Evolutionary conservation across 2,329 filamentous ascomycete species (phyloP).

Genomic region (Alternaria ventricosa): DNA sequence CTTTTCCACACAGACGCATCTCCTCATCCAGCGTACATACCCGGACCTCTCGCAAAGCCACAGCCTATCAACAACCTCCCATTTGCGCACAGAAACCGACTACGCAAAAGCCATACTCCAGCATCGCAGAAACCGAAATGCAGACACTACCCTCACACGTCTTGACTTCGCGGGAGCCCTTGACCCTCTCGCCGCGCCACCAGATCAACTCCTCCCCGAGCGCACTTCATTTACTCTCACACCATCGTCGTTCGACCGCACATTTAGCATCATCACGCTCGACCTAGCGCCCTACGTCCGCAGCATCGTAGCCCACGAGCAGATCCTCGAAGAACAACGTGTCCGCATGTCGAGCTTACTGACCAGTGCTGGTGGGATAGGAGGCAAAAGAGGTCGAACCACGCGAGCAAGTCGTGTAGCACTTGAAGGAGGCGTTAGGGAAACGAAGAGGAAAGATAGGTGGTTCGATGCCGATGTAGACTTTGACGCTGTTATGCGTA

Average conservation of each 20-base stretch:
- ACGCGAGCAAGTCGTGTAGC: conserved; percentile 79
- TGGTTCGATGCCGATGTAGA: conserved; percentile 73
- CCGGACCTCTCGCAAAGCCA: neutral
- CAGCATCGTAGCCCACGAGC: conserved; percentile 79
- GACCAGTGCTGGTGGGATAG: conserved; percentile 60
- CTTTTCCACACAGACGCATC: conserved; percentile 38
- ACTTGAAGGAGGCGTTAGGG: conserved; percentile 74
- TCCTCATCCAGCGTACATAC: conserved; percentile 25
- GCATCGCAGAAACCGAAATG: conserved; percentile 24
- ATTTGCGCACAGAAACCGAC: conserved; percentile 16
- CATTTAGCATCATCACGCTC: conserved; percentile 67
- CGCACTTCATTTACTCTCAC: conserved; percentile 58
- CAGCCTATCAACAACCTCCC: neutral
- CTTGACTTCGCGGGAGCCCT: conserved; percentile 57
- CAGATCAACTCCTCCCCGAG: conserved; percentile 36
- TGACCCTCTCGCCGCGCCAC: conserved; percentile 56
- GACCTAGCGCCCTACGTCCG: conserved; percentile 94
- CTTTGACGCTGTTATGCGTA: conserved; percentile 68
- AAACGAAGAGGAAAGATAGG: conserved; percentile 70
- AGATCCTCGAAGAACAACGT: conserved; percentile 72
- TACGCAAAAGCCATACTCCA: conserved; percentile 41
- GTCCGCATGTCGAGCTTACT: conserved; percentile 67
- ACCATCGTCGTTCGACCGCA: conserved; percentile 79
- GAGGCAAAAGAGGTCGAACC: conserved; percentile 66
- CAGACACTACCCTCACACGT: conserved; percentile 37